These are phyloP conservation scores for Guadua angustifolia DNA, from an alignment of 176 grass and related monocot species.

Conservation along the genomic window DNA sequence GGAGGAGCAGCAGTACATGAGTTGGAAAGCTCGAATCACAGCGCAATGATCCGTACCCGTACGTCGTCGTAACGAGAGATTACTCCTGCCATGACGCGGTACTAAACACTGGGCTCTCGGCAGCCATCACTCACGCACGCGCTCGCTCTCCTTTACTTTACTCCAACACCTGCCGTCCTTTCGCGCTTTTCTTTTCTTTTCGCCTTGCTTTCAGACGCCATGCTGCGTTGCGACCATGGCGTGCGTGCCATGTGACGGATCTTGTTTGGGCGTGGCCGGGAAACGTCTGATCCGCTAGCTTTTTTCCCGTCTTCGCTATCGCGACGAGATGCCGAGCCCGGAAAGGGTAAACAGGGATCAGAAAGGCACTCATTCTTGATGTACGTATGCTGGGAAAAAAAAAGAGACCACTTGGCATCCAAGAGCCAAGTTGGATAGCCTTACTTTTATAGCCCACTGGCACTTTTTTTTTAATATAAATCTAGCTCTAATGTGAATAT, in stretches of 20 bases:
- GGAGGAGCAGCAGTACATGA: neutral
- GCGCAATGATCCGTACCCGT: neutral
- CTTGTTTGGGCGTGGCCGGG: neutral
- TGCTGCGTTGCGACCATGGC: neutral
- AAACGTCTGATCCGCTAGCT: neutral
- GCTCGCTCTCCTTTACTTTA: neutral
- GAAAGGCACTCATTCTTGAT: conserved; percentile 18
- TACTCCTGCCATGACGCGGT: neutral
- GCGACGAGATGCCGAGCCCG: conserved; percentile 31
- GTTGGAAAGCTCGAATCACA: neutral
- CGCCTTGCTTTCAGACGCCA: neutral
- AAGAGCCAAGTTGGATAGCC: neutral
- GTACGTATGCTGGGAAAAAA: neutral
- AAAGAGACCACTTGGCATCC: neutral
- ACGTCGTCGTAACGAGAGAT: neutral
- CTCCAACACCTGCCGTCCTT: conserved; percentile 23
- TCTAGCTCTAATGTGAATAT: too few relatives aligned
- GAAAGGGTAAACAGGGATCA: conserved; percentile 29
- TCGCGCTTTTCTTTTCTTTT: neutral
- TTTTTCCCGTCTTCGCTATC: conserved; percentile 23
- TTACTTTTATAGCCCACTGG: too few relatives aligned
- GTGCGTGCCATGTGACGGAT: conserved; percentile 38
- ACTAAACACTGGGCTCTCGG: neutral
- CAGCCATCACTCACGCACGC: neutral
- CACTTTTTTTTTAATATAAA: too few relatives aligned